Conservation (phyloP, 2,329 filamentous ascomycete species). For the Xylaria polymorpha region DNA sequence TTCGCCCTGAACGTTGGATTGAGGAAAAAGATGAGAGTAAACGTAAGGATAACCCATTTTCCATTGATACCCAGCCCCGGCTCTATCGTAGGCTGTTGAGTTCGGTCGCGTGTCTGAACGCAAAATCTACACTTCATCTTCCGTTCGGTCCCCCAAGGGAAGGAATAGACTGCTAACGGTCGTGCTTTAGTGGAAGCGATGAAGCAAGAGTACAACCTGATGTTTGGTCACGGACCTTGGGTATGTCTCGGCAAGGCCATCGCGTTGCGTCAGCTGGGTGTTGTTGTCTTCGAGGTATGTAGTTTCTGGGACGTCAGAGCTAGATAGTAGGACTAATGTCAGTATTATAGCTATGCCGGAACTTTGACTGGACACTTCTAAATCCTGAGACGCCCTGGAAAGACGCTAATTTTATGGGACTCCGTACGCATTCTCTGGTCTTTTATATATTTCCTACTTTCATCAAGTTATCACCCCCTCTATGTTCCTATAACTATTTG, state of each 20-base stretch:
- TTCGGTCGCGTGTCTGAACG: background rate
- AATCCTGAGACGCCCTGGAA: conserved; percentile 39
- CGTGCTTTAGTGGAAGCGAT: conserved; percentile 31
- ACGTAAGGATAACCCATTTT: background rate
- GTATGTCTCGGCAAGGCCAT: conserved; percentile 36
- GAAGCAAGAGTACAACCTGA: conserved; percentile 23
- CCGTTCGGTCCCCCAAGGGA: background rate
- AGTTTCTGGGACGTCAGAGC: background rate
- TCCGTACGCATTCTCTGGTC: conserved; percentile 16
- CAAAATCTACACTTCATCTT: background rate
- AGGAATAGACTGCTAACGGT: conserved; percentile 4
- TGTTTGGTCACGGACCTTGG: conserved; percentile 37
- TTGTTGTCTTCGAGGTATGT: conserved; percentile 38
- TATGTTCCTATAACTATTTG: too few species aligned
- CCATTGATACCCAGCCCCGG: background rate
- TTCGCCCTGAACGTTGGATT: conserved; percentile 41
- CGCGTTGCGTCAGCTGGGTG: conserved; percentile 27
- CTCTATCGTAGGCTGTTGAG: background rate
- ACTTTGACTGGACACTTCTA: conserved; percentile 39
- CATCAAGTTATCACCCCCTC: background rate
- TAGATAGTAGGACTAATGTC: background rate
- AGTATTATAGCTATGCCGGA: conserved; percentile 27
- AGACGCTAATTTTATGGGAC: conserved; percentile 22
- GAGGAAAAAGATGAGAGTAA: conserved; percentile 29
- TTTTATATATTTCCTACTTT: background rate